Evolutionary conservation across 768 basidiomycete genomes (phyloP).

Genomic region (Hemileccinum impolitum): DNA sequence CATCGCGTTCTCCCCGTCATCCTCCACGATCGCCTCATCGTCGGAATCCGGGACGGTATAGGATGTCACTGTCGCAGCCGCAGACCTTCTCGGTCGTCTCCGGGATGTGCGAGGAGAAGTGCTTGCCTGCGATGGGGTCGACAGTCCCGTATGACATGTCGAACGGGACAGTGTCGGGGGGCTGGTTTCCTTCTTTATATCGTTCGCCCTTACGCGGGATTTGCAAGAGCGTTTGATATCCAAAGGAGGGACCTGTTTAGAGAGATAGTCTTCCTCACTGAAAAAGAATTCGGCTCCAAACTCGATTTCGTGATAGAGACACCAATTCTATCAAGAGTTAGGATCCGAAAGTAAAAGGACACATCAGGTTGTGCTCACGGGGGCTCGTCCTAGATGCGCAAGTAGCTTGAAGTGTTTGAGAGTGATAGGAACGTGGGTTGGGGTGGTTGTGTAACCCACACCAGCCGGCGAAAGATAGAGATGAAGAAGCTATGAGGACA

Average conservation of each 20-base stretch:
- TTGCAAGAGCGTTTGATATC: conserved; percentile 25
- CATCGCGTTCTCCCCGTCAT: conserved; percentile 35
- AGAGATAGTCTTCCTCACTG: conserved; percentile 66
- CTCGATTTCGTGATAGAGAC: conserved; percentile 60
- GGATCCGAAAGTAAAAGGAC: neutral
- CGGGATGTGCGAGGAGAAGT: conserved; percentile 29
- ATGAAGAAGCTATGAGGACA: conserved; percentile 44
- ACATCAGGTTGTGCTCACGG: conserved; percentile 41
- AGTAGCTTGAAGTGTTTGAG: conserved; percentile 76
- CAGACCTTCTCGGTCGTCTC: conserved; percentile 61
- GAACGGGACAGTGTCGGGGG: conserved; percentile 29
- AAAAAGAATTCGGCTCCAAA: conserved; percentile 64
- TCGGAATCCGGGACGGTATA: conserved; percentile 71
- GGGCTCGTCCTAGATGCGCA: conserved; percentile 58
- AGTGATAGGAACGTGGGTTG: conserved; percentile 59
- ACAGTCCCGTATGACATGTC: conserved; percentile 13
- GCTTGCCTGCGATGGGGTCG: conserved; percentile 10
- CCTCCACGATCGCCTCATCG: conserved; percentile 52
- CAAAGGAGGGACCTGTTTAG: conserved; percentile 24
- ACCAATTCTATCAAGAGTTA: conserved; percentile 41
- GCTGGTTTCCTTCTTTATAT: conserved; percentile 43
- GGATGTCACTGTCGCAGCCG: conserved; percentile 49
- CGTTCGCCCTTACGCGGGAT: conserved; percentile 24
- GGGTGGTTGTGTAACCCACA: conserved; percentile 16
- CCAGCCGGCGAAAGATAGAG: conserved; percentile 37